Evolutionary conservation across 768 basidiomycete genomes (phyloP), one percentile per base, ranked within the genome.

Genomic region (Calocybe gangraenosa): DNA sequence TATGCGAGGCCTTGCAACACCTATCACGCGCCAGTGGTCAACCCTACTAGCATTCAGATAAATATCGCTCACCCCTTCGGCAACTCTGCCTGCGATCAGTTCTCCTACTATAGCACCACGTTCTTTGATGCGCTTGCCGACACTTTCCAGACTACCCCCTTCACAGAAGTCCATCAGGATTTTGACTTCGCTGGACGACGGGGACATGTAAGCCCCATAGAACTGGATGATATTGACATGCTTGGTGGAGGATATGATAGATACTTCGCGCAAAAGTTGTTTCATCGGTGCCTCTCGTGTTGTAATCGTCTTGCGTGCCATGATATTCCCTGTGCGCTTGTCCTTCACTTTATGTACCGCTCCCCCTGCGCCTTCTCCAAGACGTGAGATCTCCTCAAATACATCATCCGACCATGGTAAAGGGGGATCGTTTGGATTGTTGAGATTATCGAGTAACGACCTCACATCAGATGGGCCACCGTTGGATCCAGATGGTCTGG

Each of bases 331-430:
- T 1, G 82, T 89, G 44, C 85, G 83, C 58, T 75, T 84, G 64
- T 96, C 91, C 62, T 73, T 80, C 37, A 97, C 94, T 66, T 92
- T 93, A 64, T 95, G 84, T 9, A 99, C 96, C 7, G 92, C 93
- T 37, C 96, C 96, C 37, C 94, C 93, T 44, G 93, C 92, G 33
- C 96, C 96, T 59, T 97, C 93, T 15, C 96, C 96, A 2, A 99
- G 71, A 43, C 90, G 79, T 11, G 69, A 63, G 7, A 92, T 51
- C 53, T 89, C 87, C 53, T 92, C 87, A 45, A 97, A 73, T 46
- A 81, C 59, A 44, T 79, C 78, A 60, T 92, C 88, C 7, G 79
- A 75, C 74, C 78, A 89, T 45, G 77, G 62, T 41, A 62, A 51
- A 13, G 66, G 58, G 23, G 61, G 54, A 52, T 62, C 55, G 44